These are phyloP conservation scores for Vigna trinervia DNA, from an alignment of 306 rosid species.

Conservation along the genomic window DNA sequence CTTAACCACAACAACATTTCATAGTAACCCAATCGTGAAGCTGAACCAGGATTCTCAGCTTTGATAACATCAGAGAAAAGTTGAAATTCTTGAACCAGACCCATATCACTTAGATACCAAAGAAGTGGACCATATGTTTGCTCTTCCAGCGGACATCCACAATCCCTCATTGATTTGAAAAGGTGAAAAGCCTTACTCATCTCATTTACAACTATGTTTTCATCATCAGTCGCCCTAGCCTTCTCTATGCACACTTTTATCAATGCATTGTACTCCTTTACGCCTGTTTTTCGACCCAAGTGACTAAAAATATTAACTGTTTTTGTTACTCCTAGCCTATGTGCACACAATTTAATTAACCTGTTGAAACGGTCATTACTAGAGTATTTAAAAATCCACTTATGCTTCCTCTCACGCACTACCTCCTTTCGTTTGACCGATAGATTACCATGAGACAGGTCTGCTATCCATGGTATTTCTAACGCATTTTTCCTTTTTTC, in stretches of 20 bases:
- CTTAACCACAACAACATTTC: conserved; percentile 81
- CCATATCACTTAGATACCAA: conserved; percentile 68
- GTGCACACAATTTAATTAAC: conserved; percentile 52
- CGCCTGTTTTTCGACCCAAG: conserved; percentile 69
- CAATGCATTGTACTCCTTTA: conserved; percentile 66
- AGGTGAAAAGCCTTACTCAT: conserved; percentile 59
- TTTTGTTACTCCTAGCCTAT: conserved; percentile 58
- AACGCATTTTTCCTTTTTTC: conserved; percentile 28
- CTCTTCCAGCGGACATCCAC: conserved; percentile 67
- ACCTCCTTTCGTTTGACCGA: conserved; percentile 52
- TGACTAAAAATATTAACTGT: conserved; percentile 54
- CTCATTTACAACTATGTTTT: conserved; percentile 58
- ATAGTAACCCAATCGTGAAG: conserved; percentile 77
- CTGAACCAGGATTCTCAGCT: conserved; percentile 55
- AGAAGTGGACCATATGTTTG: conserved; percentile 69
- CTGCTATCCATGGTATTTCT: conserved; percentile 53
- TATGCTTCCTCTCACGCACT: conserved; percentile 66
- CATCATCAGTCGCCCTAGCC: conserved; percentile 63
- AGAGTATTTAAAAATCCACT: conserved; percentile 53
- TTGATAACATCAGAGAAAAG: conserved; percentile 60
- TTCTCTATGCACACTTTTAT: conserved; percentile 57
- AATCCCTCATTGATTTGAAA: conserved; percentile 65
- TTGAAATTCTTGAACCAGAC: conserved; percentile 70
- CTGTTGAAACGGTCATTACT: conserved; percentile 43
- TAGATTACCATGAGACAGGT: background rate